phyloP scores from a whole-genome alignment of 1,284 basidiomycete genomes.

The Ceratobasidium sp. region DNA sequence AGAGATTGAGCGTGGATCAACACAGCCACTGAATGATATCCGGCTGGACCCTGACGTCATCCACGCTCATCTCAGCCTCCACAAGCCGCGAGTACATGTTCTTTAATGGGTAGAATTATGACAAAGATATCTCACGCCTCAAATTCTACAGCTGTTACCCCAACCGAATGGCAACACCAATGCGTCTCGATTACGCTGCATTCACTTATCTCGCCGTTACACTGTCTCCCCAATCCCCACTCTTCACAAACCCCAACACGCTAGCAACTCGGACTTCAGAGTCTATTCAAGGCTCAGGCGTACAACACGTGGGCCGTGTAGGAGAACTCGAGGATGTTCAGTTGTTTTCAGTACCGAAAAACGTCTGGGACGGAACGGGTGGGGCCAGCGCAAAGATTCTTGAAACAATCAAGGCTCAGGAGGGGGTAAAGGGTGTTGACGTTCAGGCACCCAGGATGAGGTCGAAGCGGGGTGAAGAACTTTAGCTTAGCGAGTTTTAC shows the following conservation, averaged over 20 bases:
- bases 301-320: conserved; percentile 48
- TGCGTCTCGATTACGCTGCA: conserved; percentile 46
- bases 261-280: conserved; percentile 33
- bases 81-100: not conserved
- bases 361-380: conserved; percentile 37
- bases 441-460: conserved; percentile 47
- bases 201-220: conserved; percentile 48
- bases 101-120: not conserved
- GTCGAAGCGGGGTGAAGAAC: conserved; percentile 47
- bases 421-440: conserved; percentile 47
- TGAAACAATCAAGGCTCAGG: conserved; percentile 38
- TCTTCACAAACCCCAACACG: conserved; percentile 41
- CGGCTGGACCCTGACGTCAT: conserved; percentile 31
- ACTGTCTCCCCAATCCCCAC: conserved; percentile 45
- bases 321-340: conserved; percentile 49
- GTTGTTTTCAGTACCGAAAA: conserved; percentile 48
- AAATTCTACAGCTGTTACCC: not conserved
- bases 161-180: conserved; percentile 32
- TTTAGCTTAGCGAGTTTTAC: not conserved
- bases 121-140: not conserved
- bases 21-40: conserved; percentile 12
- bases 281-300: conserved; percentile 14
- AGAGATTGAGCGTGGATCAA: not conserved
- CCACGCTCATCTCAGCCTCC: not conserved
- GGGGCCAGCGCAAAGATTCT: conserved; percentile 46